A percentile compares a stretch with the other conserved stretches of the same genome.
phyloP scores from a whole-genome alignment of 2,329 filamentous ascomycete genomes.

The Colletotrichum salicis region DNA sequence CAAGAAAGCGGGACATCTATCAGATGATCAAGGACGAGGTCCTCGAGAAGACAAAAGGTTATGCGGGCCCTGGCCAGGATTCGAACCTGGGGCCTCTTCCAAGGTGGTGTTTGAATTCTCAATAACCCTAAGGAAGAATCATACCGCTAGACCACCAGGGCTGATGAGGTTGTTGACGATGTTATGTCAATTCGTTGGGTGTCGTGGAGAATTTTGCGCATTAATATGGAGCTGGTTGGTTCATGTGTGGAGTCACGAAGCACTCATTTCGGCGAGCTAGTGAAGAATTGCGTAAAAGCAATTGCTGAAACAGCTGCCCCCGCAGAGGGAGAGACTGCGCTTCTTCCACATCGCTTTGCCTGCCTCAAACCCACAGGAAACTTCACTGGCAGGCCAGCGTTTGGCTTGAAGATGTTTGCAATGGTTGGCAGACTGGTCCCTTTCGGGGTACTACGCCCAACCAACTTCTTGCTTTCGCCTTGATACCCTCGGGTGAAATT shows the following conservation, averaged over 20 bases:
- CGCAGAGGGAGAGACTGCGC: background rate
- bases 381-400: background rate
- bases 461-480: slow-evolving; percentile 22
- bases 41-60: background rate
- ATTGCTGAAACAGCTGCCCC: background rate
- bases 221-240: slow-evolving; percentile 2
- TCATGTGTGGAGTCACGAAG: slow-evolving; percentile 17
- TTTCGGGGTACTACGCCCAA: background rate
- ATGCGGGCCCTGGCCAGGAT: slow-evolving; percentile 22
- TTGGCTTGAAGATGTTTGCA: background rate
- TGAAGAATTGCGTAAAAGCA: background rate
- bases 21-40: background rate
- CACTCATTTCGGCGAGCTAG: background rate
- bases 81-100: slow-evolving; percentile 32
- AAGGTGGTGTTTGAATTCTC: background rate
- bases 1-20: background rate
- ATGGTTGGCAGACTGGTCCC: background rate
- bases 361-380: background rate
- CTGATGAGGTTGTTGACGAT: background rate
- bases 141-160: slow-evolving; percentile 32
- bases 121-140: slow-evolving; percentile 24
- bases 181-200: background rate
- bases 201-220: background rate
- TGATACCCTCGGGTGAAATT: background rate
- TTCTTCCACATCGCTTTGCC: background rate